Evolutionary conservation across 139 green algal species (phyloP).

Genomic region (Auxenochlorella pyrenoidosa): DNA sequence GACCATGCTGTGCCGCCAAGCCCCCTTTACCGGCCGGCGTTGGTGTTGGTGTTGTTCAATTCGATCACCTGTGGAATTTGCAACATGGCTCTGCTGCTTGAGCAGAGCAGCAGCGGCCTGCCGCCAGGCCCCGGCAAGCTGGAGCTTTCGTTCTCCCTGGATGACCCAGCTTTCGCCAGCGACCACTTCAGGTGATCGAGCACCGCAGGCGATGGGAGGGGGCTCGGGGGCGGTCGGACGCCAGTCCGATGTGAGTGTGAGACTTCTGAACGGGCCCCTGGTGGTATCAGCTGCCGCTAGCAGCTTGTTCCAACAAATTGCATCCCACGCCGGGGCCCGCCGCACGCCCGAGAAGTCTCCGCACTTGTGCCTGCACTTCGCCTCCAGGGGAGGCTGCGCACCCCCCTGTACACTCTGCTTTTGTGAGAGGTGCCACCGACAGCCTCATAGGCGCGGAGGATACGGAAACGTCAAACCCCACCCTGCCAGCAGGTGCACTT

Average conservation of each 20-base stretch:
- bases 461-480: too few species aligned
- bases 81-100: too few species aligned
- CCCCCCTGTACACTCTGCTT: too few species aligned
- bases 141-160: constrained; percentile 36
- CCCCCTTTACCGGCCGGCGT: too few species aligned
- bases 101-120: too few species aligned
- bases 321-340: too few species aligned
- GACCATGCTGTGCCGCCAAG: too few species aligned
- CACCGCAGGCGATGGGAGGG: not conserved
- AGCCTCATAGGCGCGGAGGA: too few species aligned
- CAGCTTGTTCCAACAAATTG: not conserved
- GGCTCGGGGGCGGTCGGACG: not conserved
- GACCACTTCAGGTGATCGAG: constrained; percentile 49
- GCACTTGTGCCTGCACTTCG: not conserved
- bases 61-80: too few species aligned
- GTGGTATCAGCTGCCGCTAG: not conserved
- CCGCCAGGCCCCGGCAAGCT: not conserved
- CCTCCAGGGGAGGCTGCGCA: not conserved
- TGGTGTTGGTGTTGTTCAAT: too few species aligned
- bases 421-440: too few species aligned
- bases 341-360: not conserved
- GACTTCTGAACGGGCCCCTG: not conserved
- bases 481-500: too few species aligned
- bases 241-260: not conserved
- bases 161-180: constrained; percentile 34